A percentile compares a stretch with the other conserved stretches of the same genome.
These are phyloP conservation scores for Trichoderma sp. DNA, from an alignment of 2,329 filamentous ascomycete genomes.

Conservation along the genomic window DNA sequence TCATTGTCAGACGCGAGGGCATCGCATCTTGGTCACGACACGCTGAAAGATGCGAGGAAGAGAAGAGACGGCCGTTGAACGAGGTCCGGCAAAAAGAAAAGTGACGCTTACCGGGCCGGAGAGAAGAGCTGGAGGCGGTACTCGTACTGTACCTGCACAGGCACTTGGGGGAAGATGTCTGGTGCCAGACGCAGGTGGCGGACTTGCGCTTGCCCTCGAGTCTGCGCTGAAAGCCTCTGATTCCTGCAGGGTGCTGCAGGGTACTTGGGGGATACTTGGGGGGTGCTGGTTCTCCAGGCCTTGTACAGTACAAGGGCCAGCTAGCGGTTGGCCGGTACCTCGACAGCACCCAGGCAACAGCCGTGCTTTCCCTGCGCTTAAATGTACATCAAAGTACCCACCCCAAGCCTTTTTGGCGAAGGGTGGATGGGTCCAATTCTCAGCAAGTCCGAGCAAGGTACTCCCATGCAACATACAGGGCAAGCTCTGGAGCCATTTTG, in stretches of 20 bases:
- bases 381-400: not conserved
- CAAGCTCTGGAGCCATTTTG: not conserved
- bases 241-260: not conserved
- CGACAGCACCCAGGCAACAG: not conserved
- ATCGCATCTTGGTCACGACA: not conserved
- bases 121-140: not conserved
- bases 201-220: conserved; percentile 8
- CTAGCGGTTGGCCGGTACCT: conserved; percentile 3
- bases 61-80: not conserved
- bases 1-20: conserved; percentile 5
- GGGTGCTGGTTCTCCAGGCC: not conserved
- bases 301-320: conserved; percentile 9
- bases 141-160: not conserved
- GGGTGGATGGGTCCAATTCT: not conserved
- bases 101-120: not conserved
- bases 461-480: not conserved
- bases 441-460: not conserved
- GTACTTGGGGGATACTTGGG: conserved; percentile 4
- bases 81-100: not conserved
- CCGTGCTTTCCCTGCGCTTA: not conserved
- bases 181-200: conserved; percentile 11
- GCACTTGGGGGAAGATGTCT: not conserved
- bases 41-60: not conserved
- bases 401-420: conserved; percentile 5
- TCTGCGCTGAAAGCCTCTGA: not conserved